phyloP scores from a whole-genome alignment of 208 protist genomes.

The Acanthamoeba rhysodes region DNA sequence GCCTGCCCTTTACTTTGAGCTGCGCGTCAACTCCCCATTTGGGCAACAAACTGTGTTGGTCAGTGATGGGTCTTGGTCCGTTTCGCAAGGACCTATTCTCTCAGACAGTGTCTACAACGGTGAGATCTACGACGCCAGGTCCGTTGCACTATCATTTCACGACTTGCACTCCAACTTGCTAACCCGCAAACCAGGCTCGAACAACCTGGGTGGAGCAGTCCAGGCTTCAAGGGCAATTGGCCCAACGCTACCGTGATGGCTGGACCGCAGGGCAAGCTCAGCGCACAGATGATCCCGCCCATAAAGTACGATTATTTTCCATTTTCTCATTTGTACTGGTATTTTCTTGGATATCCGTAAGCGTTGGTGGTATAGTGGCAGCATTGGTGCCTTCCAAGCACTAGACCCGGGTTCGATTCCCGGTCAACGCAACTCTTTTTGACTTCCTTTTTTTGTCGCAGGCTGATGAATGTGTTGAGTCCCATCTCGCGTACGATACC shows the following conservation, averaged over 20 bases:
- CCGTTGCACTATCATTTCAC: not conserved
- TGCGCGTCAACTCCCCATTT: not conserved
- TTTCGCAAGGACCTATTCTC: not conserved
- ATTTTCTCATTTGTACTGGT: not conserved
- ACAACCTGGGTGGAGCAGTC: conserved; percentile 8
- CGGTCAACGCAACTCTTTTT: not conserved
- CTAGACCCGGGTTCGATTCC: not conserved
- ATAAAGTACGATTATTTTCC: not conserved
- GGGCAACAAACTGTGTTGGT: not conserved
- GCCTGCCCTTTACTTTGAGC: conserved; percentile 54
- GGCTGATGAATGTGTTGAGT: not conserved
- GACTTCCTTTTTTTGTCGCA: not conserved
- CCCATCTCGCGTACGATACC: not conserved
- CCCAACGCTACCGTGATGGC: not conserved
- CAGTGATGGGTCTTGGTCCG: not conserved
- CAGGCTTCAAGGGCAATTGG: conserved; percentile 4
- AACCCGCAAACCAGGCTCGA: not conserved
- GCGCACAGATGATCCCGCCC: not conserved
- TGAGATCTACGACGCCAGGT: conserved; percentile 69
- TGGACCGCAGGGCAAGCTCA: conserved; percentile 8
- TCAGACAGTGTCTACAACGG: conserved; percentile 72
- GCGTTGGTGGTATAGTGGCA: conserved; percentile 10
- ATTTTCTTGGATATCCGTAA: not conserved
- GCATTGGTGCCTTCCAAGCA: not conserved
- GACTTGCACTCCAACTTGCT: not conserved